phyloP scores from a whole-genome alignment of 208 protist species.

The Tritrichomonas foetus region DNA sequence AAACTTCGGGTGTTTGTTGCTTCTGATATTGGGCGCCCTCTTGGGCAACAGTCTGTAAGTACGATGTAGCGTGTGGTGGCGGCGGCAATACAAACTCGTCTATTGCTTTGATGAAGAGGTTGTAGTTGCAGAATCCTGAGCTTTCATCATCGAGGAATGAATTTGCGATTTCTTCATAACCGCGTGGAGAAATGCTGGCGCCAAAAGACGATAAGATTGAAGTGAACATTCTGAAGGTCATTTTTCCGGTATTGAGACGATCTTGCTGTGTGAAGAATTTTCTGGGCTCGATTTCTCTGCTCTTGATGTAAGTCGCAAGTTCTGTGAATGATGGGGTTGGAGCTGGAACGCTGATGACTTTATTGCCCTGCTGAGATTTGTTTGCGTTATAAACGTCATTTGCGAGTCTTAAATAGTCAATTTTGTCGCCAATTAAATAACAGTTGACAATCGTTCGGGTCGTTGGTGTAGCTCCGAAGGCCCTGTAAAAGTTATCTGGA shows the following conservation, averaged over 20 bases:
- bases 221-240: neutral
- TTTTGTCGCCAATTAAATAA: neutral
- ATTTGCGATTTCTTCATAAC: neutral
- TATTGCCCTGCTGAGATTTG: neutral
- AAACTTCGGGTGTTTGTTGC: neutral
- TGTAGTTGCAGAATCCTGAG: slow-evolving; percentile 1
- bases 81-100: neutral
- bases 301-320: neutral
- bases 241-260: neutral
- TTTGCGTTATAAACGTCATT: neutral
- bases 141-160: neutral
- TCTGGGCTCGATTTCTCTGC: neutral
- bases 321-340: neutral
- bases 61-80: neutral
- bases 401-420: neutral
- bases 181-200: neutral
- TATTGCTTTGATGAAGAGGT: neutral
- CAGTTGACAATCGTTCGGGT: neutral
- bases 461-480: neutral
- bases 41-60: neutral
- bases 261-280: neutral
- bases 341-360: neutral
- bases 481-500: neutral
- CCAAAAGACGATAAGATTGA: neutral
- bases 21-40: no score